phyloP scores from a whole-genome alignment of 305 asterid genomes.

The Solanum hybrid region DNA sequence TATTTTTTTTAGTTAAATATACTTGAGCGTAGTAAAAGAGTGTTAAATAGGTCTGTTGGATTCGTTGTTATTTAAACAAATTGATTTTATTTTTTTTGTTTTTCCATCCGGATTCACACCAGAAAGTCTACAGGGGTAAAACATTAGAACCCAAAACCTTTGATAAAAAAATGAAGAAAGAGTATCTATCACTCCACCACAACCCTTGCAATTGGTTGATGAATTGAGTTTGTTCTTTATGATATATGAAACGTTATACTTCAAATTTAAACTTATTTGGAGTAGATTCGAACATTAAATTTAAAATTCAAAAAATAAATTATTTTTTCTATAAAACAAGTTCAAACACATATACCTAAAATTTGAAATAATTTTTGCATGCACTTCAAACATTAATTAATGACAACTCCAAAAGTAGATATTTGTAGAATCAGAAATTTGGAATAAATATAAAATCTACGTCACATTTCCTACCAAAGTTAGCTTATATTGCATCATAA shows the following conservation, averaged over 20 bases:
- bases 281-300: no score
- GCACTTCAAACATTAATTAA: not conserved
- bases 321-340: not conserved
- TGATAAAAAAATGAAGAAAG: no score
- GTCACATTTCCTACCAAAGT: not conserved
- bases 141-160: no score
- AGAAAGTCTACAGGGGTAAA: no score
- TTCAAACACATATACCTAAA: not conserved
- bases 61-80: not conserved
- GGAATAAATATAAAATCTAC: not conserved
- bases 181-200: no score
- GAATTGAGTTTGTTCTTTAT: not conserved
- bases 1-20: no score
- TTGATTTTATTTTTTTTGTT: no score
- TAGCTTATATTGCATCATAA: not conserved
- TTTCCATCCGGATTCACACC: not conserved
- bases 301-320: no score
- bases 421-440: no score
- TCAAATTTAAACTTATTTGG: no score
- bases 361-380: not conserved
- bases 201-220: no score
- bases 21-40: no score
- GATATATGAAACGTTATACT: not conserved
- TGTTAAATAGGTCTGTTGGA: not conserved
- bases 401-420: not conserved